Conservation (phyloP, 2,329 filamentous ascomycete genomes). For the Aspergillus sp. region DNA sequence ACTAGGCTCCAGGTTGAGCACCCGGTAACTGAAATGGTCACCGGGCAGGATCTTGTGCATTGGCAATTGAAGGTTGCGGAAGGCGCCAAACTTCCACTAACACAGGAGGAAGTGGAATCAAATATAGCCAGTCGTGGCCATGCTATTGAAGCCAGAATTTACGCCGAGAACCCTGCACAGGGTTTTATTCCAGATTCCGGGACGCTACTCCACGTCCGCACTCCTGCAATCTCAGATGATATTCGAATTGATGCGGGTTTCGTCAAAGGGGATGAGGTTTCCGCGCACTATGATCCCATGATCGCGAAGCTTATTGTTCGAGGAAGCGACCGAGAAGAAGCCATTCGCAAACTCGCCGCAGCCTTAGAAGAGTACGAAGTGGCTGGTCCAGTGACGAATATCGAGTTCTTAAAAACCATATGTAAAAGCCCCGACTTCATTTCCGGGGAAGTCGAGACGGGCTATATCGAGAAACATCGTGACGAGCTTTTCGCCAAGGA, state of each 20-base stretch:
- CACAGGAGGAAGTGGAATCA: conserved; percentile 64
- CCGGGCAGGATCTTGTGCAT: conserved; percentile 76
- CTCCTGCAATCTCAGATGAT: conserved; percentile 67
- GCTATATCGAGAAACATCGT: conserved; percentile 88
- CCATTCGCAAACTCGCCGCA: conserved; percentile 76
- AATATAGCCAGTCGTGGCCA: conserved; percentile 75
- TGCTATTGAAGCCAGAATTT: conserved; percentile 93
- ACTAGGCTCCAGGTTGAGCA: conserved; percentile 94
- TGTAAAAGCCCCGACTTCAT: conserved; percentile 81
- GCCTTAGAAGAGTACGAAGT: conserved; percentile 89
- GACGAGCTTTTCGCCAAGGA: conserved; percentile 72
- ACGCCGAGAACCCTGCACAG: conserved; percentile 88
- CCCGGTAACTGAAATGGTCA: conserved; percentile 83
- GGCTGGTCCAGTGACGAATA: conserved; percentile 89
- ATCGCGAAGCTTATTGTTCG: conserved; percentile 96
- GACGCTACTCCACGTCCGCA: conserved; percentile 76
- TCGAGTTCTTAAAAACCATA: conserved; percentile 90
- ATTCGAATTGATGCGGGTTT: conserved; percentile 94
- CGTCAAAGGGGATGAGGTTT: conserved; percentile 84
- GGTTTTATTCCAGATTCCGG: conserved; percentile 96
- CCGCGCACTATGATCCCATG: conserved; percentile 97
- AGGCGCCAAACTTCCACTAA: conserved; percentile 65
- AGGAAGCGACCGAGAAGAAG: conserved; percentile 73
- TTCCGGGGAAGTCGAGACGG: conserved; percentile 86
- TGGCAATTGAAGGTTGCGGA: conserved; percentile 92